Percentiles rank a stretch among this genome's conserved stretches.
These are phyloP conservation scores for Phytophthora nicotianae DNA, from an alignment of 352 stramenopile species.

Conservation along the genomic window DNA sequence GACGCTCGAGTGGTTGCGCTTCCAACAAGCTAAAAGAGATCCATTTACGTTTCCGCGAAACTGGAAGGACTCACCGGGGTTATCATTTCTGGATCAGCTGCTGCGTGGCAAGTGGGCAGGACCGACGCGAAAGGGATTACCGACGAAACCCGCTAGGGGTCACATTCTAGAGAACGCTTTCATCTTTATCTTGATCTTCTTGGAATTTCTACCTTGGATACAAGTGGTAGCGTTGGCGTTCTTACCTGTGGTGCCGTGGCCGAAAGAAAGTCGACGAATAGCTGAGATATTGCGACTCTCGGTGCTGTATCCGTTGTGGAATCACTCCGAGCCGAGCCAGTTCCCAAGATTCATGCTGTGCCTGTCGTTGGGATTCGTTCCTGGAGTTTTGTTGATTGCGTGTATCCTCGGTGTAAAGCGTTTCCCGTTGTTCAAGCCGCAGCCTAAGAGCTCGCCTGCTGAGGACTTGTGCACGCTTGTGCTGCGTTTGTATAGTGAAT, in stretches of 20 bases:
- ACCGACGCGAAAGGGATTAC: slow-evolving; percentile 35
- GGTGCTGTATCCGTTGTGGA: slow-evolving; percentile 57
- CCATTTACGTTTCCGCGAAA: slow-evolving; percentile 55
- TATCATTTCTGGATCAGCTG: slow-evolving; percentile 11
- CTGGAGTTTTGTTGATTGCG: slow-evolving; percentile 32
- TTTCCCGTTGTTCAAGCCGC: slow-evolving; percentile 72
- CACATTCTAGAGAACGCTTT: slow-evolving; percentile 38
- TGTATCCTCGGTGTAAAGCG: slow-evolving; percentile 48
- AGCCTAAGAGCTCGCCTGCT: slow-evolving; percentile 42
- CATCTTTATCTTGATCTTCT: slow-evolving; percentile 31
- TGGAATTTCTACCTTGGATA: slow-evolving; percentile 57
- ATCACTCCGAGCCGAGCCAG: slow-evolving; percentile 38
- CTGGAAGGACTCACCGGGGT: slow-evolving; percentile 10
- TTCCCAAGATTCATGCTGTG: slow-evolving; percentile 50
- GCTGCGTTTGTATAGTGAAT: slow-evolving; percentile 63
- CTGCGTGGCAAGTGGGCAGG: slow-evolving; percentile 45
- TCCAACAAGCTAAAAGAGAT: slow-evolving; percentile 36
- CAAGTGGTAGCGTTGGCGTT: slow-evolving; percentile 57
- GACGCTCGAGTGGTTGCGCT: slow-evolving; percentile 38
- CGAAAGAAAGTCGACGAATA: slow-evolving; percentile 29
- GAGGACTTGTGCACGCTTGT: slow-evolving; percentile 60
- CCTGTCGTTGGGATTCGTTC: slow-evolving; percentile 44
- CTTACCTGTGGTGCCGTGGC: slow-evolving; percentile 61
- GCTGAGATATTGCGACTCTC: slow-evolving; percentile 48
- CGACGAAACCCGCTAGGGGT: slow-evolving; percentile 24